phyloP scores from a whole-genome alignment of 1,284 basidiomycete genomes.

The Rugosomyces carneus region DNA sequence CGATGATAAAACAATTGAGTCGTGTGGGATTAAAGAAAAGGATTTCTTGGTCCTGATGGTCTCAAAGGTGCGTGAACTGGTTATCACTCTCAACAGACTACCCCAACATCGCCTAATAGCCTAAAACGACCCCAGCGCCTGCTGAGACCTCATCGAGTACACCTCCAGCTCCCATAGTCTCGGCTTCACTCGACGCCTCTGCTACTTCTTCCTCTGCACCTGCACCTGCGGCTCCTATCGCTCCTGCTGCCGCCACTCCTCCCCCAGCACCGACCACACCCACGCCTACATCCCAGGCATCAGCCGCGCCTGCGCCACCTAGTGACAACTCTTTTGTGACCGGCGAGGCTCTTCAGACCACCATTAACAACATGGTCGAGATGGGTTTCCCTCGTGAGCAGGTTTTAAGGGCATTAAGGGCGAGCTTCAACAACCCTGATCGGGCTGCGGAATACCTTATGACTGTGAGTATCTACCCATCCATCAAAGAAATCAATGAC shows the following conservation, averaged over 20 bases:
- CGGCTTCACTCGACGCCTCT: slow-evolving; percentile 25
- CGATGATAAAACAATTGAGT: slow-evolving; percentile 85
- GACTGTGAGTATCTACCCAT: slow-evolving; percentile 54
- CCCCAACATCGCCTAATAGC: slow-evolving; percentile 29
- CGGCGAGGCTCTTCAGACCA: slow-evolving; percentile 67
- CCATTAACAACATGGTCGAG: slow-evolving; percentile 80
- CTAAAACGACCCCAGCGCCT: slow-evolving; percentile 47
- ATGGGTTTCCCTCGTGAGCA: slow-evolving; percentile 94
- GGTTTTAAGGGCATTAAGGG: slow-evolving; percentile 82
- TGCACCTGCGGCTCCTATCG: slow-evolving; percentile 21
- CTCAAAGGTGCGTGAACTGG: slow-evolving; percentile 65
- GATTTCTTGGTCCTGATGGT: slow-evolving; percentile 99
- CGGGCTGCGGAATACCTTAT: slow-evolving; percentile 97
- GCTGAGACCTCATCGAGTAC: slow-evolving; percentile 18
- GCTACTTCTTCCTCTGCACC: slow-evolving; percentile 25
- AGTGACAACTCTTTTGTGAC: slow-evolving; percentile 61
- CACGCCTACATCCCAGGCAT: slow-evolving; percentile 27
- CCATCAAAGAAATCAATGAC: background rate
- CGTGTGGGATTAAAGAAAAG: slow-evolving; percentile 95
- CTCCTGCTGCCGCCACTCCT: slow-evolving; percentile 22
- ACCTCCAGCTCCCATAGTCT: slow-evolving; percentile 16
- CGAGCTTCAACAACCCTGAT: slow-evolving; percentile 97
- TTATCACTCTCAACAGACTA: slow-evolving; percentile 2
- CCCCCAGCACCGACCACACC: slow-evolving; percentile 26
- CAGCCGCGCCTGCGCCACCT: slow-evolving; percentile 36